phyloP scores from a whole-genome alignment of 805 yeast species.

The Myxozyma sirexii region DNA sequence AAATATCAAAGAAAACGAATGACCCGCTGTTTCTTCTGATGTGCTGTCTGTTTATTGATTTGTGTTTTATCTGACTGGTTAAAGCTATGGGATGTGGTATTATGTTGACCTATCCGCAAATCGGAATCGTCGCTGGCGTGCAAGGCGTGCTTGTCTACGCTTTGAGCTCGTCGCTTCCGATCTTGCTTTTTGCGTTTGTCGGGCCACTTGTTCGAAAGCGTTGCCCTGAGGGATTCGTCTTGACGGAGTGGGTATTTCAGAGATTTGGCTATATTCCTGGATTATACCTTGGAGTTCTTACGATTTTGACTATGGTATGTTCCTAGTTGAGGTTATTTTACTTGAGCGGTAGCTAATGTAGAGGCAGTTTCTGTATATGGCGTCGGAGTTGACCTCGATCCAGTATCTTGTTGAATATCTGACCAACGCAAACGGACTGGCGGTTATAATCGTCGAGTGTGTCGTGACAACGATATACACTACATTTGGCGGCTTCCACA shows the following conservation, averaged over 20 bases:
- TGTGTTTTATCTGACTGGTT: slow-evolving; percentile 11
- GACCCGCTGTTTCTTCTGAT: not conserved
- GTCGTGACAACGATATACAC: slow-evolving; percentile 87
- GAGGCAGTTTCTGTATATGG: slow-evolving; percentile 67
- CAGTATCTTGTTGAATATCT: slow-evolving; percentile 73
- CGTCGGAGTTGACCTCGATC: slow-evolving; percentile 81
- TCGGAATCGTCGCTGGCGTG: slow-evolving; percentile 81
- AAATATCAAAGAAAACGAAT: not conserved
- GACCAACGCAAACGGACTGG: slow-evolving; percentile 77
- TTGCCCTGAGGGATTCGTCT: slow-evolving; percentile 87
- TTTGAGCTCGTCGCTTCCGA: slow-evolving; percentile 78
- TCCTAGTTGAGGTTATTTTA: not conserved
- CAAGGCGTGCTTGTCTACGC: slow-evolving; percentile 86
- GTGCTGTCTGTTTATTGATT: not conserved
- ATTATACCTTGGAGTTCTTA: slow-evolving; percentile 74
- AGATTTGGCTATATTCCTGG: slow-evolving; percentile 76
- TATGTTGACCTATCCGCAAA: slow-evolving; percentile 79
- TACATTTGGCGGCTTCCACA: slow-evolving; percentile 83
- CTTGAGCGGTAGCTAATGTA: not conserved
- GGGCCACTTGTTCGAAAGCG: slow-evolving; percentile 78
- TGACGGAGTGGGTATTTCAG: slow-evolving; percentile 92
- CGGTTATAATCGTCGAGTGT: slow-evolving; percentile 82
- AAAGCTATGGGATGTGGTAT: slow-evolving; percentile 88
- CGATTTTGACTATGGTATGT: slow-evolving; percentile 70
- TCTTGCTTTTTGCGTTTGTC: slow-evolving; percentile 74